Conservation (phyloP, 305 asterid genomes). For the Fraxinus angustifolia region DNA sequence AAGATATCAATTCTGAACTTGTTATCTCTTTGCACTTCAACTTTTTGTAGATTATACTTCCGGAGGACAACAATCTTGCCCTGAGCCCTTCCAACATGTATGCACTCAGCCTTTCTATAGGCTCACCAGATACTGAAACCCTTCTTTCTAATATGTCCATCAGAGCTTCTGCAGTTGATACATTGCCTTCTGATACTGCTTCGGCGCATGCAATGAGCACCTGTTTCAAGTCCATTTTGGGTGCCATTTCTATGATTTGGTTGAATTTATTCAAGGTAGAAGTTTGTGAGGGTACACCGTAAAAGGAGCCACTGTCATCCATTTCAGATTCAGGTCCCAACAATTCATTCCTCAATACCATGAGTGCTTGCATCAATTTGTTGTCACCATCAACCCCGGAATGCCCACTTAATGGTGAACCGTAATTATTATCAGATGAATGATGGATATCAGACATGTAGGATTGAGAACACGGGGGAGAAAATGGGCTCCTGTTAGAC, state of each 20-base stretch:
- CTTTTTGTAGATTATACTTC: slow-evolving; percentile 83
- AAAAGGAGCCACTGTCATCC: slow-evolving; percentile 62
- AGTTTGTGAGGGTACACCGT: slow-evolving; percentile 34
- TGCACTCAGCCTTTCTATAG: slow-evolving; percentile 71
- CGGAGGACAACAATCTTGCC: slow-evolving; percentile 70
- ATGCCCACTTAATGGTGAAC: slow-evolving; percentile 76
- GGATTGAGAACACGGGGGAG: slow-evolving; percentile 78
- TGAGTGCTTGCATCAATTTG: slow-evolving; percentile 54
- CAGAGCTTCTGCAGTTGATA: slow-evolving; percentile 58
- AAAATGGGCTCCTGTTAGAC: slow-evolving; percentile 62
- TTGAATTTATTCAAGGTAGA: slow-evolving; percentile 45
- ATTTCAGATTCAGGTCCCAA: slow-evolving; percentile 69
- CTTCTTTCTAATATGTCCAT: slow-evolving; percentile 59
- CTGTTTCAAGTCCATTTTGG: slow-evolving; percentile 59
- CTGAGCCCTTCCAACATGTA: slow-evolving; percentile 86
- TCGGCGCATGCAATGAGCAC: slow-evolving; percentile 53
- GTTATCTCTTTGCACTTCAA: slow-evolving; percentile 87
- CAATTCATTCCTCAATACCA: slow-evolving; percentile 61
- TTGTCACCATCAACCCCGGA: slow-evolving; percentile 65
- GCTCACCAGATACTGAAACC: slow-evolving; percentile 86
- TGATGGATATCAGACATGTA: slow-evolving; percentile 54
- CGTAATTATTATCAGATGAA: slow-evolving; percentile 50
- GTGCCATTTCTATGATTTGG: slow-evolving; percentile 62
- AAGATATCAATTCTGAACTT: slow-evolving; percentile 71
- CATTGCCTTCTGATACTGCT: slow-evolving; percentile 48